Evolutionary conservation across 2,329 filamentous ascomycete genomes (phyloP).

Genomic region (Venturia oleaginea): DNA sequence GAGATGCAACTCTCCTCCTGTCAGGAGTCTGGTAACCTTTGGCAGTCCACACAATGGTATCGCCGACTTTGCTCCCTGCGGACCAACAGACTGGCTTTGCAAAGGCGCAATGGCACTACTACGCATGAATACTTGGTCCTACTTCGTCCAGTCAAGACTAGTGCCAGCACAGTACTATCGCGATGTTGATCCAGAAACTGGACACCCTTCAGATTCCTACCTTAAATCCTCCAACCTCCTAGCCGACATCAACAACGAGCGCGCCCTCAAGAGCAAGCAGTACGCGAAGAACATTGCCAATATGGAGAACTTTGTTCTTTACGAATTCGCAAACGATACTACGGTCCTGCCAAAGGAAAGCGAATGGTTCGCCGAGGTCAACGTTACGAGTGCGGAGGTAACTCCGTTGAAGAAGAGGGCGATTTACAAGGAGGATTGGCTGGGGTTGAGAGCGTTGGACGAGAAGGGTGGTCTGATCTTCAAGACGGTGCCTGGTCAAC

Average conservation of each 20-base stretch:
- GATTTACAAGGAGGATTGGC: slow-evolving; percentile 87
- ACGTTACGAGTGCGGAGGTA: slow-evolving; percentile 52
- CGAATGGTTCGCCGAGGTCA: slow-evolving; percentile 83
- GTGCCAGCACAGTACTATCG: slow-evolving; percentile 96
- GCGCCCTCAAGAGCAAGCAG: slow-evolving; percentile 57
- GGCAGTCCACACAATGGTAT: slow-evolving; percentile 93
- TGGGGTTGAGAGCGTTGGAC: slow-evolving; percentile 74
- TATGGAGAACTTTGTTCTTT: slow-evolving; percentile 77
- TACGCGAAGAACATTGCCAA: slow-evolving; percentile 63
- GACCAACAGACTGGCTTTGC: slow-evolving; percentile 66
- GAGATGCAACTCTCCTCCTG: slow-evolving; percentile 68
- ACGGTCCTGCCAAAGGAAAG: slow-evolving; percentile 86
- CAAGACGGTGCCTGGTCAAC: slow-evolving; percentile 60
- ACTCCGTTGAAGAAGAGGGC: slow-evolving; percentile 58
- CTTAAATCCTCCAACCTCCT: slow-evolving; percentile 77
- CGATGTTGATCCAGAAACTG: slow-evolving; percentile 52
- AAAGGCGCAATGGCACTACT: slow-evolving; percentile 69
- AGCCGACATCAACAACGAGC: slow-evolving; percentile 94
- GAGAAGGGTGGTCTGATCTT: slow-evolving; percentile 71
- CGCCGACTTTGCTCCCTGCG: slow-evolving; percentile 68
- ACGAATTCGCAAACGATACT: slow-evolving; percentile 76
- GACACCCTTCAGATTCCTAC: slow-evolving; percentile 49
- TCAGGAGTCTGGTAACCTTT: slow-evolving; percentile 76
- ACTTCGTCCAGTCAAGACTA: slow-evolving; percentile 66
- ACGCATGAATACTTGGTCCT: slow-evolving; percentile 69